phyloP scores from a whole-genome alignment of 176 grass and related monocot species.

The Poa pratensis region DNA sequence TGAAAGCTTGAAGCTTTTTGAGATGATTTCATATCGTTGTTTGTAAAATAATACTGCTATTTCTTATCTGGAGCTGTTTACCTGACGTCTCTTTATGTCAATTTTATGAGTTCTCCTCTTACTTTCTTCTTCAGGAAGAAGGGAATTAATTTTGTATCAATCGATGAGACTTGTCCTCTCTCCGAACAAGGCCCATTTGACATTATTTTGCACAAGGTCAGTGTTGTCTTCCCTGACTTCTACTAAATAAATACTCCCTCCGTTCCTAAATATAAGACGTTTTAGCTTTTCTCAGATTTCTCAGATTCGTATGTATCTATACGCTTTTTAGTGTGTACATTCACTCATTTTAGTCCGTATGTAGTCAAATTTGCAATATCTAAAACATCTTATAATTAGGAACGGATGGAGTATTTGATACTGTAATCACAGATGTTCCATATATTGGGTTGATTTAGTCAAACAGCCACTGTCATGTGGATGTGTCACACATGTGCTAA shows the following conservation, averaged over 20 bases:
- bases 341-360: too few species aligned
- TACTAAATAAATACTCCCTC: neutral
- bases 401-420: neutral
- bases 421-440: neutral
- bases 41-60: conserved; percentile 22
- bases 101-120: conserved; percentile 34
- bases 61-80: neutral
- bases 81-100: neutral
- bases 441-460: conserved; percentile 11
- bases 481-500: neutral
- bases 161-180: conserved; percentile 64
- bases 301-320: too few species aligned
- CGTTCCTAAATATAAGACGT: too few species aligned
- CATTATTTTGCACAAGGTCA: conserved; percentile 94
- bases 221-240: neutral
- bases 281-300: too few species aligned
- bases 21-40: neutral
- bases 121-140: conserved; percentile 66
- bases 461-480: neutral
- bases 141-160: conserved; percentile 79
- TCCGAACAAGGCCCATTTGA: conserved; percentile 94
- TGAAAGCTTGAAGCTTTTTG: neutral
- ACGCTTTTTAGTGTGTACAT: too few species aligned
- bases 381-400: too few species aligned
- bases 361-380: too few species aligned